Evolutionary conservation across 768 basidiomycete genomes (phyloP).

Genomic region (Psilocybe azurescens): DNA sequence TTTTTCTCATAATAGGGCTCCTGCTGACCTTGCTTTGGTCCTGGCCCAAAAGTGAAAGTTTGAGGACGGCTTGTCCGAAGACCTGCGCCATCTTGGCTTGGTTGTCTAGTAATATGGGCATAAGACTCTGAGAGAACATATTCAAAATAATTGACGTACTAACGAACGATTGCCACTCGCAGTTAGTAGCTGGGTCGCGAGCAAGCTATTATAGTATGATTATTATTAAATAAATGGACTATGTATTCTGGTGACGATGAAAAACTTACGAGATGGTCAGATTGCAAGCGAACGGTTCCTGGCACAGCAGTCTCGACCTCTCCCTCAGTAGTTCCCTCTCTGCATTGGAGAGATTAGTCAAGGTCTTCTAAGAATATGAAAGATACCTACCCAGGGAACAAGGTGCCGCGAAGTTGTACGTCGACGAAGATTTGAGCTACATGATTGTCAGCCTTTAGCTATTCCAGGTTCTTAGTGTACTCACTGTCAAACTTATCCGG

Average conservation of each 20-base stretch:
- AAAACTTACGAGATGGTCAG: constrained; percentile 38
- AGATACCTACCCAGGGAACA: constrained; percentile 40
- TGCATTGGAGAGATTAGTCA: constrained; percentile 11
- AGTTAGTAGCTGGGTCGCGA: constrained; percentile 49
- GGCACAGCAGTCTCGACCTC: constrained; percentile 43
- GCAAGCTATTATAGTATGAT: constrained; percentile 27
- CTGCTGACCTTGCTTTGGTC: constrained; percentile 26
- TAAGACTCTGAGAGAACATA: no score
- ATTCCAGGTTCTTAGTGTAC: not conserved
- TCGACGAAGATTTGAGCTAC: constrained; percentile 49
- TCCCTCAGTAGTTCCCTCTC: constrained; percentile 41
- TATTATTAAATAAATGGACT: no score
- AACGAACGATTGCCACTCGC: constrained; percentile 51
- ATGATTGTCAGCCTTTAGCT: not conserved
- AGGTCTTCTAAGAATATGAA: not conserved
- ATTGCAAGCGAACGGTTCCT: constrained; percentile 50
- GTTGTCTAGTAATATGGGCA: constrained; percentile 23
- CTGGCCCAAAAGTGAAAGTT: no score
- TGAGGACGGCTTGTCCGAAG: constrained; percentile 46
- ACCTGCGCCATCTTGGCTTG: constrained; percentile 36
- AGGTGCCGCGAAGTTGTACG: constrained; percentile 39
- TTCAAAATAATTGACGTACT: constrained; percentile 28
- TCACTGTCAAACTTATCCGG: constrained; percentile 37
- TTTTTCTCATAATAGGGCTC: no score
- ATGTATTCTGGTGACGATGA: not conserved